Evolutionary conservation across 176 grass and related monocot species (phyloP), one percentile per base, ranked within the genome.

Genomic region (Luzula sylvatica): DNA sequence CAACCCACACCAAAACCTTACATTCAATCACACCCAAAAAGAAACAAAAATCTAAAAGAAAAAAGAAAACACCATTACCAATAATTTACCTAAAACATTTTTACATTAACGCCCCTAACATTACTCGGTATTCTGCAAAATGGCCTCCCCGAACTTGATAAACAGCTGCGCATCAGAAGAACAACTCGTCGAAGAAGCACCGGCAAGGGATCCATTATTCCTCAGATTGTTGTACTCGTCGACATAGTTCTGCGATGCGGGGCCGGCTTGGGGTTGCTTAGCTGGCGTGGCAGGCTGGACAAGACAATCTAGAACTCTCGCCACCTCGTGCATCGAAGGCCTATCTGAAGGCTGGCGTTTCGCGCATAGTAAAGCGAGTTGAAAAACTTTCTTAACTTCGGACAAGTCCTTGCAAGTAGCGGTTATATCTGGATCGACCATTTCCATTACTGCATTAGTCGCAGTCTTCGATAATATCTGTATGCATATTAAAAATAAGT

Each of bases 241-340:
- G 3, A 86, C 44, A 25, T 89, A 96, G 23, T 60, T 30, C 0
- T 42, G 29, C 3, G 69, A 66, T 0, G 53, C 47, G 12, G 39
- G 28, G 4, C 23, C 53, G 2, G 63, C 46, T 17, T 75, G 76
- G 0, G 73, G 25, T 2, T 65, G 20, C 71, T 86, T 96, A 1
- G 67, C 42, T 4, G 53, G 54, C 1, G 44, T 28, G 3, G 35
- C 56, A 7, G 78, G 68, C 56, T 58, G 65, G 59, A 86, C 55
- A 11, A 96, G 73, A 26, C 68, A 77, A 27, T 74, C 78, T 20
- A 96, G 54, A 43, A 96, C 85, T 0, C 78, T 77, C 2, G 57
- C 80, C 2, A 89, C 81, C 68, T 89, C 92, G 22, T 96, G 92
- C 92, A 96, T 96, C 3, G 92, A 86, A 11, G 92, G 85, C 8